Percentiles rank a stretch among this genome's conserved stretches.
Conservation (phyloP, 164 flowering plant genomes). For the Magnolia changhungtana region DNA sequence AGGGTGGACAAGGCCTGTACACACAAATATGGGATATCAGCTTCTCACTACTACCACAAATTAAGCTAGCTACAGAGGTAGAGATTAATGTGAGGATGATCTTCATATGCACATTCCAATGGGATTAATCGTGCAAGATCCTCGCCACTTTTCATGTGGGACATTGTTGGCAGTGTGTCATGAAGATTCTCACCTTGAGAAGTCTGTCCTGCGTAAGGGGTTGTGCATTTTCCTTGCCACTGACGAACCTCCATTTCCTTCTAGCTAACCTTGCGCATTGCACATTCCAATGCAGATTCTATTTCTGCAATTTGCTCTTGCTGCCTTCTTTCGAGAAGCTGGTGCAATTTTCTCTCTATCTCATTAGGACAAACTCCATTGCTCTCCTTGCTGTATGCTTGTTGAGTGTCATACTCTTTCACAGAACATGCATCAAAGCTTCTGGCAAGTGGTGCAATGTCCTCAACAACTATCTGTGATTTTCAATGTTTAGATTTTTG, state of each 20-base stretch:
- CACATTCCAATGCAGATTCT: constrained; percentile 48
- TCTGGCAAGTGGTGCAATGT: constrained; percentile 18
- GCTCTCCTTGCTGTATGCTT: constrained; percentile 5
- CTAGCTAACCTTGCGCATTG: constrained; percentile 37
- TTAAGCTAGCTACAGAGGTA: no score
- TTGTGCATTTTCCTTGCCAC: constrained; percentile 67
- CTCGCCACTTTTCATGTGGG: no score
- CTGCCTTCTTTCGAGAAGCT: constrained; percentile 53
- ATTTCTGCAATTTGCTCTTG: constrained; percentile 63
- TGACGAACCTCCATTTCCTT: constrained; percentile 61
- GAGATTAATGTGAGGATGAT: no score
- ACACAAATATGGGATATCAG: no score
- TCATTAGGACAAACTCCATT: constrained; percentile 54
- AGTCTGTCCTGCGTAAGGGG: constrained; percentile 23
- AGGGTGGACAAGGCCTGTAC: no score
- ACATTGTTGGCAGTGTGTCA: no score
- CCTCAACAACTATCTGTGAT: constrained; percentile 30
- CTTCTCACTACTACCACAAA: no score
- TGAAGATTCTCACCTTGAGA: no score
- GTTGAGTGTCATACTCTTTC: constrained; percentile 29
- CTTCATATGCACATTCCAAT: no score
- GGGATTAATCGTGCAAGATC: no score
- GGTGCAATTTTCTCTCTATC: constrained; percentile 64
- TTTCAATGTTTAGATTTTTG: neutral
- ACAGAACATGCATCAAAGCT: constrained; percentile 17